Evolutionary conservation across 1,284 basidiomycete species (phyloP).

Genomic region (Mycena sp.): DNA sequence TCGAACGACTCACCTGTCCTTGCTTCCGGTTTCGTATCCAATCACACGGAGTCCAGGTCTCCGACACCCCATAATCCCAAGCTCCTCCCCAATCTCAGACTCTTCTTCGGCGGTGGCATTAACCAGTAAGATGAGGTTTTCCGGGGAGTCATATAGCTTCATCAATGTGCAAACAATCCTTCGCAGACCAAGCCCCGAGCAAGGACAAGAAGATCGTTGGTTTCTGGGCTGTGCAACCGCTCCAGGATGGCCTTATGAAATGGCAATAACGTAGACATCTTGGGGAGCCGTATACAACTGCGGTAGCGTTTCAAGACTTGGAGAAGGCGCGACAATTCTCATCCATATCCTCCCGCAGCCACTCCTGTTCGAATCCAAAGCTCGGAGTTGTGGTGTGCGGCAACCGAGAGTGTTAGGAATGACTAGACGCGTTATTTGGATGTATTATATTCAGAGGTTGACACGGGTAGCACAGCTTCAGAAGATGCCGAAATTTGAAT

Average conservation of each 20-base stretch:
- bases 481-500: too few species aligned
- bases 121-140: conserved; percentile 86
- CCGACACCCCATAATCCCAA: conserved; percentile 91
- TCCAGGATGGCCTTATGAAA: conserved; percentile 75
- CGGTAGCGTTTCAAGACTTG: too few species aligned
- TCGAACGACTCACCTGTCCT: conserved; percentile 71
- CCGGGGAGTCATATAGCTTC: conserved; percentile 92
- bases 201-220: conserved; percentile 85
- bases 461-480: too few species aligned
- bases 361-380: too few species aligned
- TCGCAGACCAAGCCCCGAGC: conserved; percentile 87
- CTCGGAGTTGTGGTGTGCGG: too few species aligned
- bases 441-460: too few species aligned
- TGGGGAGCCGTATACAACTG: neutral
- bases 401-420: too few species aligned
- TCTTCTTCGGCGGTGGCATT: conserved; percentile 93
- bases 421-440: too few species aligned
- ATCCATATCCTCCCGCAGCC: too few species aligned
- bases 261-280: conserved; percentile 62
- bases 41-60: conserved; percentile 88
- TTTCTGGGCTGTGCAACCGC: conserved; percentile 78
- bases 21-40: conserved; percentile 84
- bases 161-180: conserved; percentile 86
- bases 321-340: too few species aligned
- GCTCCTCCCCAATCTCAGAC: conserved; percentile 89